These are phyloP conservation scores for Picea glauca DNA, from an alignment of 75 land plant species.

Conservation along the genomic window DNA sequence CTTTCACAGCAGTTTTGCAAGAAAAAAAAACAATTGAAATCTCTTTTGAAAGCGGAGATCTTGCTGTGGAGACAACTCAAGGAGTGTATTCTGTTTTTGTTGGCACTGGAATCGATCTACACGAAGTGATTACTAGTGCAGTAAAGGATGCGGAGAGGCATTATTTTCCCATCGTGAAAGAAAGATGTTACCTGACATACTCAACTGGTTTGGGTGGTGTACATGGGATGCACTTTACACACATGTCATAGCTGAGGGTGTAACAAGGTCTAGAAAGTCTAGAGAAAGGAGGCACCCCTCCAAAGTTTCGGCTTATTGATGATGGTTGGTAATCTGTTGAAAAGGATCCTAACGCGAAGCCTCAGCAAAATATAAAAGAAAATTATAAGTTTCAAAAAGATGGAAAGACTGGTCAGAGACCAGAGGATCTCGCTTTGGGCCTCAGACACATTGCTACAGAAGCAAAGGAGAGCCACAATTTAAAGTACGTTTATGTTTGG, in stretches of 20 bases:
- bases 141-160: constrained; percentile 77
- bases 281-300: constrained; percentile 70
- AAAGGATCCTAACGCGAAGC: constrained; percentile 39
- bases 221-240: constrained; percentile 99
- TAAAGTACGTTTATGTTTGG: too few species aligned
- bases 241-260: constrained; percentile 78
- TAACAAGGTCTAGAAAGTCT: constrained; percentile 80
- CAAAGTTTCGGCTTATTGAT: constrained; percentile 86
- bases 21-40: constrained; percentile 66
- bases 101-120: constrained; percentile 71
- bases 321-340: constrained; percentile 96
- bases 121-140: constrained; percentile 74
- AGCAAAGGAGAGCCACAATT: too few species aligned
- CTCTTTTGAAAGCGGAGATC: constrained; percentile 88
- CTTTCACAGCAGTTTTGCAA: constrained; percentile 80
- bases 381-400: too few species aligned
- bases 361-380: too few species aligned
- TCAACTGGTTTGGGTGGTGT: constrained; percentile 99
- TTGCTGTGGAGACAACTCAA: constrained; percentile 46
- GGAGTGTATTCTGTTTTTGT: constrained; percentile 65
- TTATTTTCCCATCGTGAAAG: constrained; percentile 63
- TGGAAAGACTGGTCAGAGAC: constrained; percentile 53
- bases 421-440: constrained; percentile 66
- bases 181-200: constrained; percentile 87
- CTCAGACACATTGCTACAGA: too few species aligned